Conservation (phyloP, 2,329 filamentous ascomycete species). For the Penicillium psychrosexuale region DNA sequence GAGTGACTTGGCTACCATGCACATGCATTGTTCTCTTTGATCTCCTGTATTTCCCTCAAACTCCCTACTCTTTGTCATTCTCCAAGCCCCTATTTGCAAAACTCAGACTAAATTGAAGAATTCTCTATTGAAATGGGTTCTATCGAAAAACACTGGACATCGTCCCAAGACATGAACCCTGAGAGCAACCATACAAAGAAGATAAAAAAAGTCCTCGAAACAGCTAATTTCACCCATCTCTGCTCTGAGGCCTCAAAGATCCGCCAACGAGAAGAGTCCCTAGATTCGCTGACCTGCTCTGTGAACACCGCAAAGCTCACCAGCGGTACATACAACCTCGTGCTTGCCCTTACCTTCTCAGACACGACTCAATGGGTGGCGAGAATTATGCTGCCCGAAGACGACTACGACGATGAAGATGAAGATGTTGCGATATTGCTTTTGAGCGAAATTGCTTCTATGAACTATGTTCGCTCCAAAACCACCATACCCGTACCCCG, state of each 20-base stretch:
- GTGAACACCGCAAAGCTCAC: no score
- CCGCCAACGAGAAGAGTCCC: background rate
- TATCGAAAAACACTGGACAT: constrained; percentile 1
- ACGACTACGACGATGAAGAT: no score
- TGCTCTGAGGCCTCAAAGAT: constrained; percentile 1
- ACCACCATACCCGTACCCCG: no score
- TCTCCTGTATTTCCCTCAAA: background rate
- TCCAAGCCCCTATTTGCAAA: background rate
- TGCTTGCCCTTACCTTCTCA: no score
- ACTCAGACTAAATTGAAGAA: background rate
- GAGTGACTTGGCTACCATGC: no score
- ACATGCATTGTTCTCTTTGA: no score
- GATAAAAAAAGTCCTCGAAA: background rate
- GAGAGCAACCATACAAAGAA: background rate
- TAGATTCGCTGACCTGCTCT: background rate
- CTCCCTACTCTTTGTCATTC: background rate
- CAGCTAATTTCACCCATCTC: background rate
- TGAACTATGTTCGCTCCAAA: no score
- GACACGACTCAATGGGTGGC: no score
- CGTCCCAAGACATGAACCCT: background rate
- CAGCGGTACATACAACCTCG: no score
- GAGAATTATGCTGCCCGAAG: no score
- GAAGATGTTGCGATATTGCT: no score
- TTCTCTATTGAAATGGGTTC: background rate
- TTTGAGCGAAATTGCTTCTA: no score